A percentile compares a stretch with the other conserved stretches of the same genome.
Evolutionary conservation across 805 yeast genomes (phyloP).

Genomic region (Lipomyces chichibuensis): DNA sequence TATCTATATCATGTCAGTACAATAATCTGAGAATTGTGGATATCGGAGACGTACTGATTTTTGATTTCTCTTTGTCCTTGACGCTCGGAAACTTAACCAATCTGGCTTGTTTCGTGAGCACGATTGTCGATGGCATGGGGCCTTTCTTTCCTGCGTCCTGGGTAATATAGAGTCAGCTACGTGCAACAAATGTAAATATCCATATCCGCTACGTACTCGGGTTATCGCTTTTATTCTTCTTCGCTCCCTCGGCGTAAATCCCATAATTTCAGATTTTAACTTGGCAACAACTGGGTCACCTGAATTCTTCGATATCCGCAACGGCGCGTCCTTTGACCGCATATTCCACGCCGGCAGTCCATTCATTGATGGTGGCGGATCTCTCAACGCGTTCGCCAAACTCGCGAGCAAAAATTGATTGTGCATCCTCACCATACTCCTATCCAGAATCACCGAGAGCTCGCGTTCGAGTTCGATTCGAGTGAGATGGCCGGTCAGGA

Average conservation of each 20-base stretch:
- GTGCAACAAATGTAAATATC: background rate
- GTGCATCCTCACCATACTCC: slow-evolving; percentile 63
- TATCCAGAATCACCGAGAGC: slow-evolving; percentile 59
- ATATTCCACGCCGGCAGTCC: slow-evolving; percentile 53
- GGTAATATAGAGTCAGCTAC: background rate
- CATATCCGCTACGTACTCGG: slow-evolving; percentile 36
- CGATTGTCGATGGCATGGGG: slow-evolving; percentile 44
- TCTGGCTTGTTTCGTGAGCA: slow-evolving; percentile 52
- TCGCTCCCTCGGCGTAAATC: slow-evolving; percentile 81
- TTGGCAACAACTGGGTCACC: slow-evolving; percentile 71
- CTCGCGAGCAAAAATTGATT: slow-evolving; percentile 80
- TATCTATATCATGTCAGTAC: slow-evolving; percentile 43
- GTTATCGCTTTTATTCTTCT: slow-evolving; percentile 81
- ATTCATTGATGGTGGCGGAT: slow-evolving; percentile 62
- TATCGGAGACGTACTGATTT: slow-evolving; percentile 17
- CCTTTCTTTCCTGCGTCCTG: slow-evolving; percentile 79
- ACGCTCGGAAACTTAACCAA: slow-evolving; percentile 84
- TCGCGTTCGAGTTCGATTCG: slow-evolving; percentile 69
- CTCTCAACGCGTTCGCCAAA: slow-evolving; percentile 80
- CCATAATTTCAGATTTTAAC: slow-evolving; percentile 82
- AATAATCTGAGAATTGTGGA: background rate
- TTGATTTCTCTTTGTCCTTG: slow-evolving; percentile 44
- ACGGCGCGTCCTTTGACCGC: slow-evolving; percentile 52
- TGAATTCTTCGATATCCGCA: slow-evolving; percentile 47
- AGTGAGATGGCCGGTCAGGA: slow-evolving; percentile 64